Evolutionary conservation across 768 basidiomycete genomes (phyloP), one percentile per base, ranked within the genome.

Genomic region (Tylopilus intermedius): DNA sequence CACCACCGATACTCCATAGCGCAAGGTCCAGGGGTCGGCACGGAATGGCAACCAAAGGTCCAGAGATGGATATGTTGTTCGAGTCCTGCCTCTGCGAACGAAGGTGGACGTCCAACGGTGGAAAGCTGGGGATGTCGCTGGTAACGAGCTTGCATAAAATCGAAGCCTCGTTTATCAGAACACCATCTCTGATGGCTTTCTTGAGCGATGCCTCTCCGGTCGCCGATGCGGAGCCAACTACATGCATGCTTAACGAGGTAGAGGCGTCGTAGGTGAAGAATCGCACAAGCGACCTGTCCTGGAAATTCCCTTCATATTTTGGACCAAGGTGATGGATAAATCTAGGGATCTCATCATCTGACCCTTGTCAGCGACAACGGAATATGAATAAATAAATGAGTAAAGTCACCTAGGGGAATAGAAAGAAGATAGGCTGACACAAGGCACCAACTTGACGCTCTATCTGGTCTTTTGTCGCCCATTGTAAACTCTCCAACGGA

Each of bases 201-300:
- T 70, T 67, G 24, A 79, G 60, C 3, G 67, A 58, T 26, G 65
- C 51, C 13, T 74, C 73, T 75, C 26, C 75, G 44, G 53, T 79
- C 60, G 10, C 64, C 58, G 46, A 80, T 62, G 11, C 76, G 74
- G 53, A 77, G 62, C 4, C 80, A 77, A 76, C 74, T 15, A 94
- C 71, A 58, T 83, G 82, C 75, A 93, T 88, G 63, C 88, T 91
- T 49, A 93, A 74, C 0, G 89, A 89, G 0, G 90, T 90, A 5
- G 86, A 81, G 0, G 88, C 87, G 58, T 90, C 87, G 65, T 93
- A 94, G 0, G 90, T 94, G 45, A 93, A 71, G 65, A 91, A 91
- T 42, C 79, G 83, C 57, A 82, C 73, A 33, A 92, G 76, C 3
- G 78, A 65, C 8, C 75, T 76, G 45, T 90, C 86, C 63, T 90